Conservation (phyloP, 2,329 filamentous ascomycete species). For the Rachicladosporium sp. region DNA sequence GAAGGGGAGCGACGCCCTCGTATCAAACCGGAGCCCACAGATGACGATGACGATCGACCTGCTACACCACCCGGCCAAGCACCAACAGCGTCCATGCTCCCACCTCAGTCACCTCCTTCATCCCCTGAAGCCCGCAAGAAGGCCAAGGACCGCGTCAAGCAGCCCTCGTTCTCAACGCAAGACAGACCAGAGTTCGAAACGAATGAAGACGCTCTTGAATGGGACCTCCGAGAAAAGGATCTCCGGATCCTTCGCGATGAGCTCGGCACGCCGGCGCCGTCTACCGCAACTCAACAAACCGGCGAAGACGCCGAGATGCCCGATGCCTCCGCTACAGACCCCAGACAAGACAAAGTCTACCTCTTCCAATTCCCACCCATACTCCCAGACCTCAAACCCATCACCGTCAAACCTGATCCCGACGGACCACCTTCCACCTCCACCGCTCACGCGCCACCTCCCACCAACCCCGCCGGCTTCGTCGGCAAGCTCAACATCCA, state of each 20-base stretch:
- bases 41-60: constrained; percentile 17
- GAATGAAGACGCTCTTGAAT: constrained; percentile 40
- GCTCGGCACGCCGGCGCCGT: constrained; percentile 26
- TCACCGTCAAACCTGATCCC: constrained; percentile 21
- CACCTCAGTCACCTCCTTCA: constrained; percentile 20
- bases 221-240: constrained; percentile 35
- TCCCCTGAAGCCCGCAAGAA: constrained; percentile 24
- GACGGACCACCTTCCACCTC: background rate
- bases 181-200: constrained; percentile 36
- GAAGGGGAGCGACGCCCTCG: constrained; percentile 23
- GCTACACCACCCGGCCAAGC: constrained; percentile 10
- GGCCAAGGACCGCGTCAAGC: constrained; percentile 16
- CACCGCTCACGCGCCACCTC: background rate
- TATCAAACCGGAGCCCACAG: constrained; percentile 43
- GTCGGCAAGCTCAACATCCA: constrained; percentile 52
- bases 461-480: constrained; percentile 30
- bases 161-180: background rate
- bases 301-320: constrained; percentile 33
- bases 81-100: constrained; percentile 8
- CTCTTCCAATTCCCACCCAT: constrained; percentile 53
- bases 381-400: constrained; percentile 42
- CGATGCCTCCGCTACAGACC: constrained; percentile 21
- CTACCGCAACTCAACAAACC: constrained; percentile 27
- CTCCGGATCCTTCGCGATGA: constrained; percentile 34
- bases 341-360: constrained; percentile 44